Percentiles rank a stretch among this genome's conserved stretches.
Evolutionary conservation across 1,139 yeast species (phyloP).

Genomic region (Sugiyamaella pinicola): DNA sequence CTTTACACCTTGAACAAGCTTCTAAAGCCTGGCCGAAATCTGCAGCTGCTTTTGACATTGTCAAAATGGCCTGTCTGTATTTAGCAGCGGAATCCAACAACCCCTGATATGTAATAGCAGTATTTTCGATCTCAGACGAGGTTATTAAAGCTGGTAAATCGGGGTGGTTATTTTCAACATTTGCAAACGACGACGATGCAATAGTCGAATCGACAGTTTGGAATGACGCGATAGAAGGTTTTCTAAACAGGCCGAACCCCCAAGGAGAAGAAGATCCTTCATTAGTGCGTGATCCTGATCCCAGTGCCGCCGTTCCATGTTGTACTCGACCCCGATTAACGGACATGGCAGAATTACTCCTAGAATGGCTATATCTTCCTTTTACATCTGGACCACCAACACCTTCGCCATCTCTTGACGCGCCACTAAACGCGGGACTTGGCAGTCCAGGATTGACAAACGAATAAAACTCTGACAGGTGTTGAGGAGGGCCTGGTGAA

Average conservation of each 20-base stretch:
- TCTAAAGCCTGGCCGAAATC: constrained; percentile 76
- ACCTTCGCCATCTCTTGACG: constrained; percentile 5
- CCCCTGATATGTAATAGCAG: constrained; percentile 51
- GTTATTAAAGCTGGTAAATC: constrained; percentile 65
- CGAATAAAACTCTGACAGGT: constrained; percentile 58
- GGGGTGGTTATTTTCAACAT: constrained; percentile 34
- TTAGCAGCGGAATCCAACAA: constrained; percentile 55
- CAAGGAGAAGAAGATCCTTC: background rate
- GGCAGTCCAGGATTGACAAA: constrained; percentile 42
- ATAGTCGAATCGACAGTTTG: constrained; percentile 26
- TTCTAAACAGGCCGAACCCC: constrained; percentile 24
- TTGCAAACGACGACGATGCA: constrained; percentile 27
- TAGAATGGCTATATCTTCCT: constrained; percentile 15
- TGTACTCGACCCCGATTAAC: background rate
- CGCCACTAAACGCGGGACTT: constrained; percentile 19
- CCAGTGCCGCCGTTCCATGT: background rate
- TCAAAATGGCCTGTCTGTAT: constrained; percentile 54
- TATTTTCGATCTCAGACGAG: constrained; percentile 56
- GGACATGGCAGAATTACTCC: constrained; percentile 11
- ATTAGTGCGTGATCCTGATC: background rate
- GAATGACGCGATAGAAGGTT: constrained; percentile 35
- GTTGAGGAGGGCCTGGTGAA: constrained; percentile 36
- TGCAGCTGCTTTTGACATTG: constrained; percentile 64
- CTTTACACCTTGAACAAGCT: constrained; percentile 66
- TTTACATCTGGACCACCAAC: too few species aligned